Evolutionary conservation across 352 stramenopile species (phyloP), one percentile per base, ranked within the genome.

Genomic region (Phytophthora citricola): DNA sequence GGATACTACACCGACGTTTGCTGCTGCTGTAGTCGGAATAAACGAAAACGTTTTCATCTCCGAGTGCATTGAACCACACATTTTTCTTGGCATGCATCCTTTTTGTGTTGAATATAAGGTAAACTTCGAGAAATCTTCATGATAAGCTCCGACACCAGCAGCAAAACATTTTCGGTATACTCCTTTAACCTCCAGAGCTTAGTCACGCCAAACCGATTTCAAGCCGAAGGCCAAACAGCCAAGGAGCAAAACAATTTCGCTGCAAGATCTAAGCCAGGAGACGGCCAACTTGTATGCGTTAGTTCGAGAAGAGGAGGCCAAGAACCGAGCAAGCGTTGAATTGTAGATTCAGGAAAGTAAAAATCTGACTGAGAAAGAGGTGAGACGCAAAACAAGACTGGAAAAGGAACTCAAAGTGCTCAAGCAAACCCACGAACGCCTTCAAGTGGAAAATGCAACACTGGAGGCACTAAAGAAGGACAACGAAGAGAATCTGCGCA

Each of bases 331-430:
- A 5, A 78, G 73, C 12, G 62, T 80, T 3, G 65, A 46, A 31
- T 39, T 72, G 0, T 56, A 85, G 24, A 91, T 91, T 45, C 69
- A 83, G 10, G 81, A 92, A 10, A 92, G 91, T 45, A 76, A 89
- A 38, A 77, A 72, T 45, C 61, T 83, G 5, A 72, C 79, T 0
- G 84, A 93, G 20, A 85, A 76, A n/a, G 79, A 91, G 24, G 73
- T 77, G 24, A 71, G 86, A 2, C 81, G 86, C 47, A 93, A 93
- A 63, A 77, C 38, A 5, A 64, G 53, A n/a, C 67, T 94, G 4
- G 87, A 93, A 43, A 87, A 86, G 54, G 76, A 92, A 24, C 70
- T 94, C 7, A 91, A 93, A 22, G 22, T 76, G 9, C 76, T 93
- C 9, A 94, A 96, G 59, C 72, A 81, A 47, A 70, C 70, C 1